These are phyloP conservation scores for Paramyrothecium sp. DNA, from an alignment of 2,329 filamentous ascomycete species.

Conservation along the genomic window DNA sequence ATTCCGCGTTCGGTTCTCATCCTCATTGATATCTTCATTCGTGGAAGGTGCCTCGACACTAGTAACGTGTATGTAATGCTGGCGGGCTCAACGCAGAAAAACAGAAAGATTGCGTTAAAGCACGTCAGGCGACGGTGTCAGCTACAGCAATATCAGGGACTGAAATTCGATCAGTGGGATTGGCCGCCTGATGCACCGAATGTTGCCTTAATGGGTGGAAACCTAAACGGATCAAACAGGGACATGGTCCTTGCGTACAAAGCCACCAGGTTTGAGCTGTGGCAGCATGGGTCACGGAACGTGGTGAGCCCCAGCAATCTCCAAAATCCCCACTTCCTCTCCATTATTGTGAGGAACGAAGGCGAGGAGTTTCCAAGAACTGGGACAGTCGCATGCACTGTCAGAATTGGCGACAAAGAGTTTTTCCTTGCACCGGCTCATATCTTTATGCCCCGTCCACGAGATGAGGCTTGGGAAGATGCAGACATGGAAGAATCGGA, in stretches of 20 bases:
- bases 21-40: not conserved
- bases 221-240: not conserved
- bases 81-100: not conserved
- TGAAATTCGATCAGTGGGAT: not conserved
- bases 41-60: not conserved
- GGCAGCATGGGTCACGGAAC: not conserved
- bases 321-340: not conserved
- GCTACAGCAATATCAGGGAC: not conserved
- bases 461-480: not conserved
- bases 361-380: not conserved
- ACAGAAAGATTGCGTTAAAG: not conserved
- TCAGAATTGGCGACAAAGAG: not conserved
- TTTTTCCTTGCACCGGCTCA: constrained; percentile 1
- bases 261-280: not conserved
- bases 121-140: not conserved
- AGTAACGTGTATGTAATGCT: not conserved
- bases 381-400: not conserved
- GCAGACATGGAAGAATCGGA: not conserved
- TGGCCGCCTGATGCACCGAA: not conserved
- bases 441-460: constrained; percentile 2
- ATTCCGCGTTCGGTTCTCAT: not conserved
- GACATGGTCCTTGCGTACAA: not conserved
- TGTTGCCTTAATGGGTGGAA: not conserved
- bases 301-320: not conserved
- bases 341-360: not conserved